Evolutionary conservation across 2,329 filamentous ascomycete genomes (phyloP).

Genomic region (Coniella vitis): DNA sequence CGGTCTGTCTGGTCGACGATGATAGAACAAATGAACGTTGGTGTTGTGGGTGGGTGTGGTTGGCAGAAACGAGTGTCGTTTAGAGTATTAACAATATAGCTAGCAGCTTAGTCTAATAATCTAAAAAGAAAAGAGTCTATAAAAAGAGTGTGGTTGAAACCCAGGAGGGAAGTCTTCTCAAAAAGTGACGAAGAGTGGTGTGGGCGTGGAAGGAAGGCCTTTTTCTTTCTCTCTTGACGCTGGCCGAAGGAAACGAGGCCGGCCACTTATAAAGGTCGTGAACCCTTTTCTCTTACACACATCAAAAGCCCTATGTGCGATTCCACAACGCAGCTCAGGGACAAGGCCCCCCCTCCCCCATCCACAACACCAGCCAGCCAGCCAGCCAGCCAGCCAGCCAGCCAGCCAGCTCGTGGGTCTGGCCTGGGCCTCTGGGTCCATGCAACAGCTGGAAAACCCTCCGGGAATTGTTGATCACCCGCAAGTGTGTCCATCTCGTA

Average conservation of each 20-base stretch:
- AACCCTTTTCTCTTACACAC: no score
- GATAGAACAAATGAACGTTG: background rate
- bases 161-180: background rate
- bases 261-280: conserved; percentile 2
- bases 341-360: background rate
- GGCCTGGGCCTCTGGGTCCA: background rate
- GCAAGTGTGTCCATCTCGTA: conserved; percentile 15
- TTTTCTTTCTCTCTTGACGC: background rate
- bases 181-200: conserved; percentile 3
- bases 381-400: no score
- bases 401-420: background rate
- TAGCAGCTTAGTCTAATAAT: no score
- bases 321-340: no score
- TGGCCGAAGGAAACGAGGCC: background rate
- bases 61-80: background rate
- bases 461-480: conserved; percentile 14
- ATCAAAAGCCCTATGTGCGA: no score
- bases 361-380: no score
- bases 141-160: background rate
- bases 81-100: background rate
- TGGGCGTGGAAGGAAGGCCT: background rate
- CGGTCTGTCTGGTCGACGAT: no score
- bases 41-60: no score
- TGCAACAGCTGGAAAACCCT: background rate
- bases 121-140: background rate